phyloP scores from a whole-genome alignment of 768 basidiomycete species.

The Boletellus ananas region DNA sequence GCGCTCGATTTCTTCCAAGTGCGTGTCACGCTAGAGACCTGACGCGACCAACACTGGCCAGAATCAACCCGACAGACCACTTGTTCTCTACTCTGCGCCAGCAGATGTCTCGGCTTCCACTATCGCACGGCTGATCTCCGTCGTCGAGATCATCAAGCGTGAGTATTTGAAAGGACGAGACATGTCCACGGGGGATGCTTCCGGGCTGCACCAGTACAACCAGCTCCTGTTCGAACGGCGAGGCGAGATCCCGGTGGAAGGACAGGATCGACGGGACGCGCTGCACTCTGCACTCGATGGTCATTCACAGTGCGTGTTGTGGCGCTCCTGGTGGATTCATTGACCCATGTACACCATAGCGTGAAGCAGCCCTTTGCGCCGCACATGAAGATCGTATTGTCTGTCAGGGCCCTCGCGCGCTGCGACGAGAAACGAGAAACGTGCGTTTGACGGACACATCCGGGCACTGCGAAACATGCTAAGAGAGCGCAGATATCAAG shows the following conservation, averaged over 20 bases:
- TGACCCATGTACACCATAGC: constrained; percentile 30
- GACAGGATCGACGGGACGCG: constrained; percentile 29
- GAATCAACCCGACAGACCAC: constrained; percentile 45
- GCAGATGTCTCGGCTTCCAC: constrained; percentile 35
- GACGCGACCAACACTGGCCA: constrained; percentile 22
- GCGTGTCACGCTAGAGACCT: constrained; percentile 13
- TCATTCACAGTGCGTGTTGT: constrained; percentile 51
- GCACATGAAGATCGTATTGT: constrained; percentile 69
- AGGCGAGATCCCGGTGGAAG: constrained; percentile 26
- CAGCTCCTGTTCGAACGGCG: constrained; percentile 49
- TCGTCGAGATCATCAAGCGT: constrained; percentile 82
- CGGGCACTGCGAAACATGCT: not conserved
- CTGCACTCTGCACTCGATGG: constrained; percentile 47
- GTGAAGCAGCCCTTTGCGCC: constrained; percentile 54
- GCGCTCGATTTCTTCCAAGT: constrained; percentile 56
- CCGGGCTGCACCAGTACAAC: constrained; percentile 76
- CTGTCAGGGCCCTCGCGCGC: constrained; percentile 40
- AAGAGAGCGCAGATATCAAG: constrained; percentile 49
- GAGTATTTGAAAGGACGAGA: constrained; percentile 62
- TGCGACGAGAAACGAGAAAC: constrained; percentile 31
- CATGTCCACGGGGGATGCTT: constrained; percentile 37
- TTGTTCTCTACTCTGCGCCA: constrained; percentile 62
- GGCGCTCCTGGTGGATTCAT: not conserved
- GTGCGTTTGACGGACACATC: constrained; percentile 31
- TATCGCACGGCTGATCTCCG: constrained; percentile 63